Base-by-base conservation (phyloP, 768 basidiomycete species). In the Auricularia sp. region DNA sequence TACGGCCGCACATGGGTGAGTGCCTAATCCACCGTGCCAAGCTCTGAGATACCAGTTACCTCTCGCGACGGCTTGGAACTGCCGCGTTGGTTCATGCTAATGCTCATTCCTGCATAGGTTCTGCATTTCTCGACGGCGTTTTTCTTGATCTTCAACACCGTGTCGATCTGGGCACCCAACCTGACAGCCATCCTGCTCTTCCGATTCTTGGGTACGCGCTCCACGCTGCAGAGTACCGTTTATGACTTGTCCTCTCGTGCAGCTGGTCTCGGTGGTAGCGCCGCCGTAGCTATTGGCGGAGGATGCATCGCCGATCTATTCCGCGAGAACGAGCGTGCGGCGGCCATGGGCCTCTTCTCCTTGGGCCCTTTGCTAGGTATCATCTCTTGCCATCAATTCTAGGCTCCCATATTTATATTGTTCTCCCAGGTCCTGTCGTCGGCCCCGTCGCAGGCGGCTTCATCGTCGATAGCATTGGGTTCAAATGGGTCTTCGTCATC, bases 231-330 rank as follows among this genome's bases (percentile, higher is more conserved):
- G 24, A 29, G 24, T 29, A 29, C 1, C 1, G 1, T 29, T 29
- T 29, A 29, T 29, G 24, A 29, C 24, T 29, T n/a, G 62, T 44
- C 13, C n/a, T 6, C 21, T 33, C 45, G 6, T 56, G 39, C 39
- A 89, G 88, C 81, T 68, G 88, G 88, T 0, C 79, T 87, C 54
- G 80, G 80, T 0, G 88, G 85, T 44, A 83, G 83, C 63, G 84
- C 85, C 3, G 86, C 89, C 4, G 78, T 88, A 11, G 83, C 86
- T 0, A 78, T 80, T 64, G 88, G 88, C 65, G 86, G 82, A 16
- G 88, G 86, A 0, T 80, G 81, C 3, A 73, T 89, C n/a, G 79
- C 83, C n/a, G 89, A 90, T 70, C 74, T 90, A 16, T 90, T 89
- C 68, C 77, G 82, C 1, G 85, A 84, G 63, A 77, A 75, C 16